Conservation (phyloP, 805 yeast genomes). For the Ogataea parapolymorpha region DNA sequence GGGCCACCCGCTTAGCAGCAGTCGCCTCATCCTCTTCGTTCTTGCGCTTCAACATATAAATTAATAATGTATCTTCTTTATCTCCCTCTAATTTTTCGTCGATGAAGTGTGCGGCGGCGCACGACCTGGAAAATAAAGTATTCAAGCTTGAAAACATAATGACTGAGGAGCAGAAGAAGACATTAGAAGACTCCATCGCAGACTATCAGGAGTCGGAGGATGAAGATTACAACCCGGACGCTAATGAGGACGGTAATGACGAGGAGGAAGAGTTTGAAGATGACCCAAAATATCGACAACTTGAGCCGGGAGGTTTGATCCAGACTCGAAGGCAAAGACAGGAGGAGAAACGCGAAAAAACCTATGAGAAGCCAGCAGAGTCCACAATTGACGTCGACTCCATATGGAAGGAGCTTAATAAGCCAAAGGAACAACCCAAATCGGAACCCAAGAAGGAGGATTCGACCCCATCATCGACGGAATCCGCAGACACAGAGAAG, state of each 20-base stretch:
- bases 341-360: constrained; percentile 30
- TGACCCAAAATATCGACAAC: constrained; percentile 49
- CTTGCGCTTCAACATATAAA: constrained; percentile 54
- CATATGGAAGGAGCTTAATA: constrained; percentile 54
- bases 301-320: constrained; percentile 58
- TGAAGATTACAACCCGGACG: constrained; percentile 50
- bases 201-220: constrained; percentile 56
- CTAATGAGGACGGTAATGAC: constrained; percentile 35
- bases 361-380: constrained; percentile 26
- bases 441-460: neutral
- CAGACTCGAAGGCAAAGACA: constrained; percentile 65
- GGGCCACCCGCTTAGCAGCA: constrained; percentile 63
- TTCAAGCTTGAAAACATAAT: neutral
- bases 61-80: neutral
- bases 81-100: constrained; percentile 8
- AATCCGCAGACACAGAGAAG: constrained; percentile 34
- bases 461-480: neutral
- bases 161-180: constrained; percentile 8
- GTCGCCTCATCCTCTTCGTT: constrained; percentile 62
- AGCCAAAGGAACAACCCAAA: constrained; percentile 4
- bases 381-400: constrained; percentile 42
- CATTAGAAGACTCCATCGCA: constrained; percentile 32
- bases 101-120: constrained; percentile 1
- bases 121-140: constrained; percentile 4
- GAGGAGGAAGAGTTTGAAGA: constrained; percentile 33